Conservation (phyloP, 2,329 filamentous ascomycete genomes). For the Teratosphaeria nubilosa region DNA sequence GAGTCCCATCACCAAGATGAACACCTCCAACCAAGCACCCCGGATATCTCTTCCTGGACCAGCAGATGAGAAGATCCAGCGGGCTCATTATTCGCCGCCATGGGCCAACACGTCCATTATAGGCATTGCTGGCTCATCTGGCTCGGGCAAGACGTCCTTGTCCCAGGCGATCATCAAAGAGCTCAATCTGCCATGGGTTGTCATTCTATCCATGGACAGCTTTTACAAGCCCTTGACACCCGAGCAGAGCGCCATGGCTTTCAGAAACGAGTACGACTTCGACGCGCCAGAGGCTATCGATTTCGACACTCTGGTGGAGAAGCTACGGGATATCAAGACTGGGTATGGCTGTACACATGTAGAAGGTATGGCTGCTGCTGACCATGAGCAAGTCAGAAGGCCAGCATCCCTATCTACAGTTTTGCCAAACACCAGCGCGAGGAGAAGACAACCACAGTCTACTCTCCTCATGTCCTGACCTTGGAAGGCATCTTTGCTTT, state of each 20-base stretch:
- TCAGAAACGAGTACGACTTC: constrained; percentile 89
- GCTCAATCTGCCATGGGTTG: constrained; percentile 92
- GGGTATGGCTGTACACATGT: constrained; percentile 52
- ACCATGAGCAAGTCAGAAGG: constrained; percentile 53
- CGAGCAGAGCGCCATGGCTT: constrained; percentile 70
- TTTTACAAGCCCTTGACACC: constrained; percentile 86
- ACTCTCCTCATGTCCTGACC: constrained; percentile 91
- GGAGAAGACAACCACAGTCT: constrained; percentile 73
- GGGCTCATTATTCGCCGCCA: constrained; percentile 76
- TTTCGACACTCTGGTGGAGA: constrained; percentile 77
- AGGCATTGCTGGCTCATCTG: constrained; percentile 88
- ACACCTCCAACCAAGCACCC: background rate
- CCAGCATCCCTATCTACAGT: constrained; percentile 89
- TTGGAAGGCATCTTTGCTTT: constrained; percentile 93
- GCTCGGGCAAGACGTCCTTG: constrained; percentile 89
- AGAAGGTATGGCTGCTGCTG: constrained; percentile 2
- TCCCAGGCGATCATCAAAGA: constrained; percentile 83
- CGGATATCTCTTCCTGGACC: background rate
- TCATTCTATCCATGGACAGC: constrained; percentile 96
- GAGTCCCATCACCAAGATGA: constrained; percentile 12
- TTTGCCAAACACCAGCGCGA: constrained; percentile 83
- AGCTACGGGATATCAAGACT: constrained; percentile 73
- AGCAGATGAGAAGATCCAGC: constrained; percentile 8
- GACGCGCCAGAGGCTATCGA: constrained; percentile 91
- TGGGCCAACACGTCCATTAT: constrained; percentile 97